Percentiles rank a stretch among this genome's conserved stretches.
Evolutionary conservation across 257 asterid genomes (phyloP).

Genomic region (Solanum neorickii): DNA sequence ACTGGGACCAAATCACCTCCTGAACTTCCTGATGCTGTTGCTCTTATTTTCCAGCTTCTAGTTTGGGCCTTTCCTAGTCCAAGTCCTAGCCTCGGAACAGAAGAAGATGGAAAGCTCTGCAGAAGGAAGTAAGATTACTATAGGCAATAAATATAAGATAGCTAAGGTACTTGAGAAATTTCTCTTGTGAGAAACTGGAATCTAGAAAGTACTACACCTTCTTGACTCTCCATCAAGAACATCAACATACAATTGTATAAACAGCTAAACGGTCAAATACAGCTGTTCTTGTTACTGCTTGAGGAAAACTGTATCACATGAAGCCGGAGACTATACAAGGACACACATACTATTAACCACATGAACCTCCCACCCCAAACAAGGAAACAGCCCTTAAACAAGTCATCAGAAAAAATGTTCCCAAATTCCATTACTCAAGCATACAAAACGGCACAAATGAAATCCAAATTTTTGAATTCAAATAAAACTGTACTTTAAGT

Average conservation of each 20-base stretch:
- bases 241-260: background rate
- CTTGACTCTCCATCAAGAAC: background rate
- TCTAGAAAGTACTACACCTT: background rate
- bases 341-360: background rate
- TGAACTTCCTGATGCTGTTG: constrained; percentile 49
- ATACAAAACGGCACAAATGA: background rate
- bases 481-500: background rate
- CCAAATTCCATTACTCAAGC: background rate
- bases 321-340: background rate
- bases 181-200: background rate
- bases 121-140: background rate
- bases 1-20: constrained; percentile 42
- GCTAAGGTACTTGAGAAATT: background rate
- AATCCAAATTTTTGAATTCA: background rate
- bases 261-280: background rate
- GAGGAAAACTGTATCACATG: background rate
- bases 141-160: background rate
- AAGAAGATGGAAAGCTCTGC: constrained; percentile 40
- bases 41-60: constrained; percentile 26
- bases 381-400: background rate
- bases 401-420: background rate
- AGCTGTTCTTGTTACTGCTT: background rate
- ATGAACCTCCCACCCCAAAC: background rate
- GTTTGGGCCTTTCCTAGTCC: constrained; percentile 35
- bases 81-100: constrained; percentile 35